Evolutionary conservation across 768 basidiomycete genomes (phyloP).

Genomic region (Hirschioporus abietinus): DNA sequence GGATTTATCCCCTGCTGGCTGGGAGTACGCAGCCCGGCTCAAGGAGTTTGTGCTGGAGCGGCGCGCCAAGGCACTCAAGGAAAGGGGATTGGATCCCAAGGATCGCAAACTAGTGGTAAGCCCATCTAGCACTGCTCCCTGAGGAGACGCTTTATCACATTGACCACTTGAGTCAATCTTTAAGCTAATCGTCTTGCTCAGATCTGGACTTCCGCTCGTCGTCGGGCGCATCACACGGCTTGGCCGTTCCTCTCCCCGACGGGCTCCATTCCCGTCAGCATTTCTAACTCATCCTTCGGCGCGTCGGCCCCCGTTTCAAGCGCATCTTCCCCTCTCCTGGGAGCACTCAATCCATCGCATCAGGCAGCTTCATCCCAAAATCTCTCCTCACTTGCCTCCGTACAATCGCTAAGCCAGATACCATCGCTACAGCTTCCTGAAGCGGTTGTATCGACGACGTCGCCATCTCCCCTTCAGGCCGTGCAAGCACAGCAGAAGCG

Average conservation of each 20-base stretch:
- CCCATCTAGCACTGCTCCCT: constrained; percentile 9
- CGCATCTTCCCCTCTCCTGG: constrained; percentile 2
- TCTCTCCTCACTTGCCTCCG: background rate
- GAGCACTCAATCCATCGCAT: constrained; percentile 3
- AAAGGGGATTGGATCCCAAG: constrained; percentile 56
- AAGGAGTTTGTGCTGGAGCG: constrained; percentile 88
- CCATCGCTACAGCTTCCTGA: constrained; percentile 10
- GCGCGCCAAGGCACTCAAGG: constrained; percentile 68
- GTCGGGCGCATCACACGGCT: constrained; percentile 90
- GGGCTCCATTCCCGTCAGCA: constrained; percentile 19
- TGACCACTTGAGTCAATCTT: background rate
- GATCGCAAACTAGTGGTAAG: constrained; percentile 65
- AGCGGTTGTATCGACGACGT: constrained; percentile 6
- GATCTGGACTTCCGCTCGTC: constrained; percentile 97
- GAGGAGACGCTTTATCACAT: background rate
- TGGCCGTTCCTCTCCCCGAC: constrained; percentile 73
- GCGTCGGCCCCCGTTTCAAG: constrained; percentile 6
- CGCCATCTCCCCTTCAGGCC: constrained; percentile 11
- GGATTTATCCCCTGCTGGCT: constrained; percentile 89
- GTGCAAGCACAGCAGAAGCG: background rate
- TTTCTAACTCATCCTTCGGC: constrained; percentile 6
- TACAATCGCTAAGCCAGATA: constrained; percentile 4
- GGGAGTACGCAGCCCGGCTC: constrained; percentile 89
- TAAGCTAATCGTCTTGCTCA: constrained; percentile 23
- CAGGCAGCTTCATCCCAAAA: constrained; percentile 4